A percentile compares a stretch with the other conserved stretches of the same genome.
Evolutionary conservation across 2,329 filamentous ascomycete genomes (phyloP).

Genomic region (Cryphonectria radicalis): DNA sequence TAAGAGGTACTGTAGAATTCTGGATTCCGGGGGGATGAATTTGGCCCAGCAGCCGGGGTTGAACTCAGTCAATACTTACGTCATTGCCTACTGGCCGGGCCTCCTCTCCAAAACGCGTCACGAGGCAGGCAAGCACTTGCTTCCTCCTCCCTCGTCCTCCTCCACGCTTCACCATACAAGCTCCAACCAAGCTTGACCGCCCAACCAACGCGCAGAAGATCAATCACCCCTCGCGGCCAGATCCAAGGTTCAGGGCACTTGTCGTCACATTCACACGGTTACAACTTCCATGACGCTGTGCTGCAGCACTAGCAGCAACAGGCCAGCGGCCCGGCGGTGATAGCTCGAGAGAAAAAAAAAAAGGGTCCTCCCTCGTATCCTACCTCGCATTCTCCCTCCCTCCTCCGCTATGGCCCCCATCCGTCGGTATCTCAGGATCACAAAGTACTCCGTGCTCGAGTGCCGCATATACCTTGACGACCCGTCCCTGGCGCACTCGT

Average conservation of each 20-base stretch:
- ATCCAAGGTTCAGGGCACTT: not conserved
- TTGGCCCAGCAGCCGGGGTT: not conserved
- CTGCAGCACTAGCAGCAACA: slow-evolving; percentile 2
- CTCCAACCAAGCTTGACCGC: not conserved
- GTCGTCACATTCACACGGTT: slow-evolving; percentile 1
- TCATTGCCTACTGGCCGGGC: not conserved
- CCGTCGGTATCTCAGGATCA: slow-evolving; percentile 87
- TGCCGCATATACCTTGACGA: slow-evolving; percentile 95
- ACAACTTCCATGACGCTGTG: not conserved
- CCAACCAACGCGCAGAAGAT: not conserved
- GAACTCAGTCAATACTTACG: not conserved
- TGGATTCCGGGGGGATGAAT: not conserved
- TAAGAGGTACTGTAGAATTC: too few relatives aligned
- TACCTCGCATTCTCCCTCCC: not conserved
- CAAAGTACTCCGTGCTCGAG: slow-evolving; percentile 93
- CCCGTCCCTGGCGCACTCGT: slow-evolving; percentile 78
- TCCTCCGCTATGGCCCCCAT: slow-evolving; percentile 74
- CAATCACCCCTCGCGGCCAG: not conserved
- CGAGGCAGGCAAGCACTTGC: not conserved
- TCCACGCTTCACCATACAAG: not conserved
- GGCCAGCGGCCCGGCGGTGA: not conserved
- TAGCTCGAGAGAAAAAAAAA: not conserved
- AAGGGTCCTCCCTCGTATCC: not conserved
- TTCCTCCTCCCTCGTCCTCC: not conserved
- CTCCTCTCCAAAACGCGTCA: not conserved